phyloP scores from a whole-genome alignment of 805 yeast genomes.

The Cyberlindnera mrakii region DNA sequence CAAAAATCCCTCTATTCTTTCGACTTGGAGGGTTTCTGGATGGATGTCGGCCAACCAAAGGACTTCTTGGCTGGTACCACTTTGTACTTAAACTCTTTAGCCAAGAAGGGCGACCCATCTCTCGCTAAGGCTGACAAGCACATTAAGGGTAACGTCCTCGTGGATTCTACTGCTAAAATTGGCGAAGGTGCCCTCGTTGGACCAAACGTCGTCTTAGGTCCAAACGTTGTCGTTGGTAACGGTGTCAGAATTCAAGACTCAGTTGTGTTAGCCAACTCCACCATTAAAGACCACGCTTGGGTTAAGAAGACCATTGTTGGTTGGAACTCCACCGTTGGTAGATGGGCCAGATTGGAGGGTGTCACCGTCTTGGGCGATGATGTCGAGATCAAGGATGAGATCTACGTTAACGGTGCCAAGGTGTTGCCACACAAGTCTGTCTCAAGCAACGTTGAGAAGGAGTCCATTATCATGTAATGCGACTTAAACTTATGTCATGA shows the following conservation, averaged over 20 bases:
- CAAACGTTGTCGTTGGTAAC: slow-evolving; percentile 91
- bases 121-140: slow-evolving; percentile 54
- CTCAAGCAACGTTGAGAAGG: slow-evolving; percentile 93
- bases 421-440: slow-evolving; percentile 98
- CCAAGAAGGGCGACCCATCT: slow-evolving; percentile 69
- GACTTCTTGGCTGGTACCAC: slow-evolving; percentile 96
- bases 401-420: slow-evolving; percentile 98
- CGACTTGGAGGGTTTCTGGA: slow-evolving; percentile 99
- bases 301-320: slow-evolving; percentile 97
- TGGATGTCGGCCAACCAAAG: slow-evolving; percentile 99
- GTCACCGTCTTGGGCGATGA: slow-evolving; percentile 98
- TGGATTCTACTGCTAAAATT: slow-evolving; percentile 93
- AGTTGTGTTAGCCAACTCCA: slow-evolving; percentile 85
- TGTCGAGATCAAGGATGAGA: slow-evolving; percentile 96
- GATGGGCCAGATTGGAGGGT: slow-evolving; percentile 99
- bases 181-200: slow-evolving; percentile 93
- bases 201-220: slow-evolving; percentile 97
- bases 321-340: slow-evolving; percentile 97
- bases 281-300: slow-evolving; percentile 95
- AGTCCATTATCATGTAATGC: slow-evolving; percentile 91
- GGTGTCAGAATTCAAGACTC: slow-evolving; percentile 98
- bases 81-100: slow-evolving; percentile 78
- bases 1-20: slow-evolving; percentile 84
- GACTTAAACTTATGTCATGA: not conserved
- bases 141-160: slow-evolving; percentile 84